These are phyloP conservation scores for Lactuca sativa DNA, from an alignment of 129 eudicot genomes.

Conservation along the genomic window DNA sequence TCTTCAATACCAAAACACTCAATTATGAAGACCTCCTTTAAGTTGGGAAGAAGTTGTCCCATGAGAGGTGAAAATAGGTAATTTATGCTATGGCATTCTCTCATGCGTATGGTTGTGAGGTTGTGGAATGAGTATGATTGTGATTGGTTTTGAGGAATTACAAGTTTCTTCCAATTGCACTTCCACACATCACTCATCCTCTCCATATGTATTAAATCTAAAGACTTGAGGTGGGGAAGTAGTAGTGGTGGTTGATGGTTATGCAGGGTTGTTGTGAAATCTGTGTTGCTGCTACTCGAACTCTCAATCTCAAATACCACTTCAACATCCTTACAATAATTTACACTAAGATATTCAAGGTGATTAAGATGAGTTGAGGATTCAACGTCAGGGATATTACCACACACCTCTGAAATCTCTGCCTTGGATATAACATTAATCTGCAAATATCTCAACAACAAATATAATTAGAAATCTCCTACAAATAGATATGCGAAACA, in stretches of 20 bases:
- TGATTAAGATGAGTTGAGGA: not conserved
- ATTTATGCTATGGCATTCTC: not conserved
- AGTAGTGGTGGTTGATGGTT: not conserved
- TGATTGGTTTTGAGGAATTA: not conserved
- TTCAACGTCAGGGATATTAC: not conserved
- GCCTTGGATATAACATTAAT: too few relatives aligned
- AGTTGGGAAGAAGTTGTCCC: conserved; percentile 8
- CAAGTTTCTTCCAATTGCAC: conserved; percentile 8
- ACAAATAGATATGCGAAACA: too few relatives aligned
- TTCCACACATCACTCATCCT: conserved; percentile 12
- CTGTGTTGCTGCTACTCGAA: not conserved
- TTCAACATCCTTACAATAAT: not conserved
- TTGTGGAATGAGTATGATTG: not conserved
- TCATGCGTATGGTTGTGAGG: not conserved
- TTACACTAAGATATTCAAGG: not conserved
- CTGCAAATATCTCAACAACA: too few relatives aligned
- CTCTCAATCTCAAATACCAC: conserved; percentile 15
- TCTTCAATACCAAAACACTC: not conserved
- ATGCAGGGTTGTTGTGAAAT: not conserved
- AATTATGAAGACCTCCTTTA: not conserved
- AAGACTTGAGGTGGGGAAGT: not conserved
- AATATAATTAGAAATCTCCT: too few relatives aligned
- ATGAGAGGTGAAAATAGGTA: conserved; percentile 22
- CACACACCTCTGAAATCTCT: not conserved
- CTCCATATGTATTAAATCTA: not conserved